Conservation (phyloP, 1,284 basidiomycete genomes). For the Ceratobasidium sp. region DNA sequence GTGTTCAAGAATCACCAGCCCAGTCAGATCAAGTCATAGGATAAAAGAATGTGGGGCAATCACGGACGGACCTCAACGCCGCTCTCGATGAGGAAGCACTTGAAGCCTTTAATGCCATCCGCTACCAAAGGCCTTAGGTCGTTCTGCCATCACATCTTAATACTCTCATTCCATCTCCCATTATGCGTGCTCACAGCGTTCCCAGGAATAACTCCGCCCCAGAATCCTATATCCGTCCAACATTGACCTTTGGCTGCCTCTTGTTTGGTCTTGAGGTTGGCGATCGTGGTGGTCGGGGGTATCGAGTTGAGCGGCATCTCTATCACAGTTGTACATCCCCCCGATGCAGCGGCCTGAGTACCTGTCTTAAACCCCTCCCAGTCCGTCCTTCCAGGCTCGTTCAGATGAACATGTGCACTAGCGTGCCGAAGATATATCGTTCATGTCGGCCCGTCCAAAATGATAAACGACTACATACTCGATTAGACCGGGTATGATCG, state of each 20-base stretch:
- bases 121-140: conserved; percentile 71
- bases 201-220: conserved; percentile 91
- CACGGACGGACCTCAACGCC: conserved; percentile 76
- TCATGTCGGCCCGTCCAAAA: background rate
- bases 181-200: conserved; percentile 65
- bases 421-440: background rate
- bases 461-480: conserved; percentile 73
- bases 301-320: conserved; percentile 98
- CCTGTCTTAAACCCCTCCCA: conserved; percentile 96
- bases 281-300: conserved; percentile 87
- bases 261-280: conserved; percentile 73
- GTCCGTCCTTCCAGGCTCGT: conserved; percentile 88
- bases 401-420: conserved; percentile 90
- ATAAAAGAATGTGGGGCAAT: background rate
- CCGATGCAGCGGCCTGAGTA: conserved; percentile 84
- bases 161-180: background rate
- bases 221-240: conserved; percentile 88
- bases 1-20: conserved; percentile 1
- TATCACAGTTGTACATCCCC: conserved; percentile 83
- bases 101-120: conserved; percentile 89
- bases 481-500: conserved; percentile 83
- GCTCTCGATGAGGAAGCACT: conserved; percentile 93
- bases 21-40: background rate
- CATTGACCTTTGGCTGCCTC: conserved; percentile 74
- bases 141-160: conserved; percentile 52